These are phyloP conservation scores for Aspergillus spinulosporus DNA, from an alignment of 2,329 filamentous ascomycete genomes.

Conservation along the genomic window DNA sequence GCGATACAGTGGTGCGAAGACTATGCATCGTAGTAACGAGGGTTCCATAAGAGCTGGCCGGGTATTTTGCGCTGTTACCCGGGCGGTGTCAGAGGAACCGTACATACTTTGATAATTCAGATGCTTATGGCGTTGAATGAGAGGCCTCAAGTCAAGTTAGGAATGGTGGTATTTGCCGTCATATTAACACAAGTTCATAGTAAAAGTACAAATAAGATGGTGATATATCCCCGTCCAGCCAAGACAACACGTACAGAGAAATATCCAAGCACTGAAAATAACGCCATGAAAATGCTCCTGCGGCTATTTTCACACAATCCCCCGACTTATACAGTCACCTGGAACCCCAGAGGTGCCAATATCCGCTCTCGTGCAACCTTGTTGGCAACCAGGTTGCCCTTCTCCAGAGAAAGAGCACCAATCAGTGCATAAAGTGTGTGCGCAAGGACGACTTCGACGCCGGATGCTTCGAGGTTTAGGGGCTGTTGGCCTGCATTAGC, in stretches of 20 bases:
- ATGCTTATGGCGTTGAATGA: too few relatives aligned
- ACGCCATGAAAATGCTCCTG: constrained; percentile 43
- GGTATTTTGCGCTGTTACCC: constrained; percentile 65
- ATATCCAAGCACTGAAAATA: constrained; percentile 28
- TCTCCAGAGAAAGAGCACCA: constrained; percentile 85
- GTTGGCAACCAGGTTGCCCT: constrained; percentile 75
- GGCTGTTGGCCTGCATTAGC: constrained; percentile 46
- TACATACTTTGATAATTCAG: constrained; percentile 61
- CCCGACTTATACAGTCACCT: constrained; percentile 27
- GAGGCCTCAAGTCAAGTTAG: too few relatives aligned
- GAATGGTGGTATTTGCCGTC: constrained; percentile 26
- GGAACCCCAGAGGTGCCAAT: constrained; percentile 54
- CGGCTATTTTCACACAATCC: constrained; percentile 26
- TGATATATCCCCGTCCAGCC: constrained; percentile 18
- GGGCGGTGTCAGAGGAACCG: constrained; percentile 83
- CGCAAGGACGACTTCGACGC: constrained; percentile 71
- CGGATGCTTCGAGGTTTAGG: constrained; percentile 69
- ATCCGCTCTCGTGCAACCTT: constrained; percentile 75
- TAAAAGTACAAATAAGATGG: constrained; percentile 35
- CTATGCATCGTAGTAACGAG: constrained; percentile 44
- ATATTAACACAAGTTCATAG: constrained; percentile 27
- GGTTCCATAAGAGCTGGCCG: constrained; percentile 72
- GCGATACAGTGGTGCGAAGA: constrained; percentile 64
- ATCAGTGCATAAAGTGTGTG: constrained; percentile 81
- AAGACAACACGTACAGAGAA: constrained; percentile 21